Base-by-base conservation (phyloP, 106 monocot species). In the Posidonia australis region DNA sequence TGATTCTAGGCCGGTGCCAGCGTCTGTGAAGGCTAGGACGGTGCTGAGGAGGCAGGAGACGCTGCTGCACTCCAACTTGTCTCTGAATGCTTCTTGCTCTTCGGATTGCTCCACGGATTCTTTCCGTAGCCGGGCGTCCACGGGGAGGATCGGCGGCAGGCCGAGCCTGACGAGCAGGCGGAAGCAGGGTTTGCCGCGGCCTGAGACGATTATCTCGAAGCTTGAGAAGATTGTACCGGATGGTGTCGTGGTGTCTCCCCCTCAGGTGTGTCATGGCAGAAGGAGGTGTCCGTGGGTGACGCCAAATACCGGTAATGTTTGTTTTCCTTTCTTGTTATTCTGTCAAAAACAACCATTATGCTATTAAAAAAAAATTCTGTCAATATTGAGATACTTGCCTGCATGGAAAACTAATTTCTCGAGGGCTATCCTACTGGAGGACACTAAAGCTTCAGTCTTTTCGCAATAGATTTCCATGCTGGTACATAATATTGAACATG, bases 281-380 rank as follows among this genome's bases (percentile, higher is more conserved):
- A 74, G 69, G 71, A 90, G 81, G 56, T 96, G 90, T 51, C 58
- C 84, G 58, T 96, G 94, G 94, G 84, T 87, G 32, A 96, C 94
- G 13, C 74, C 84, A 12, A 96, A 86, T 70, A 84, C 78, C 13
- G 94, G 94, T 96, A n/a, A n/a, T n/a, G n/a, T 17, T 32, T 31
- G 16, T 60, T 27, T 24, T 23, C 7, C 12, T 36, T 36, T 36
- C 7, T 36, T 36, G 36, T 36, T 4, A 36, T 36, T 36, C 36
- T 36, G 7, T 36, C 36, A 36, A n/a, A n/a, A n/a, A n/a, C n/a
- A n/a, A n/a, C n/a, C 36, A 36, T 36, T 36, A 36, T 2, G 7
- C 36, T 36, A 36, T 36, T 36, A 4, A 36, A 36, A 7, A 4
- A 36, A 36, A 36, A 36, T 36, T 2, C 36, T 36, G 36, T 7